phyloP scores from a whole-genome alignment of 331 rosid genomes.

The Saraca asoca region DNA sequence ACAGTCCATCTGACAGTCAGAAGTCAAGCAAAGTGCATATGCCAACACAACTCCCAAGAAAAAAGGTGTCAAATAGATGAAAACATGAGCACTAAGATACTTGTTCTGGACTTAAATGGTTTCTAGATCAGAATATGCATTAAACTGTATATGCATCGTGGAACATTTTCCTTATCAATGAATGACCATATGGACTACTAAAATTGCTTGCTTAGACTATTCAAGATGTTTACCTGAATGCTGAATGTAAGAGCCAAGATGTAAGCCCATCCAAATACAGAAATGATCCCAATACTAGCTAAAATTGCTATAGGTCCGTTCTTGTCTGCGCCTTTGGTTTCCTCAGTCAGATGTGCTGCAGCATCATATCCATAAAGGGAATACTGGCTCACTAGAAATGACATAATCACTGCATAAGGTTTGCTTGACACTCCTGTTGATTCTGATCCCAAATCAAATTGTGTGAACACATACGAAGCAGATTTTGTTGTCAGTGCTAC shows the following conservation, averaged over 20 bases:
- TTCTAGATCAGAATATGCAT: background rate
- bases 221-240: conserved; percentile 61
- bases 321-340: conserved; percentile 86
- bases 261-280: conserved; percentile 86
- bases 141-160: conserved; percentile 3
- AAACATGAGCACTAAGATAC: background rate
- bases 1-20: background rate
- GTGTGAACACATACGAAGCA: conserved; percentile 74
- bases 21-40: background rate
- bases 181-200: background rate
- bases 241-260: conserved; percentile 86
- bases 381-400: conserved; percentile 84
- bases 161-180: background rate
- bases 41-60: background rate
- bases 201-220: conserved; percentile 1
- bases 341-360: conserved; percentile 89
- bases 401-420: conserved; percentile 77
- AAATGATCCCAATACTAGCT: conserved; percentile 73
- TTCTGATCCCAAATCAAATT: conserved; percentile 54
- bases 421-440: conserved; percentile 75
- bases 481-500: conserved; percentile 65
- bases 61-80: background rate
- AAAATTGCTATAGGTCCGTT: conserved; percentile 86
- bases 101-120: too few species aligned
- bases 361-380: conserved; percentile 89